These are phyloP conservation scores for Puccinia horiana DNA, from an alignment of 1,284 basidiomycete species.

Conservation along the genomic window DNA sequence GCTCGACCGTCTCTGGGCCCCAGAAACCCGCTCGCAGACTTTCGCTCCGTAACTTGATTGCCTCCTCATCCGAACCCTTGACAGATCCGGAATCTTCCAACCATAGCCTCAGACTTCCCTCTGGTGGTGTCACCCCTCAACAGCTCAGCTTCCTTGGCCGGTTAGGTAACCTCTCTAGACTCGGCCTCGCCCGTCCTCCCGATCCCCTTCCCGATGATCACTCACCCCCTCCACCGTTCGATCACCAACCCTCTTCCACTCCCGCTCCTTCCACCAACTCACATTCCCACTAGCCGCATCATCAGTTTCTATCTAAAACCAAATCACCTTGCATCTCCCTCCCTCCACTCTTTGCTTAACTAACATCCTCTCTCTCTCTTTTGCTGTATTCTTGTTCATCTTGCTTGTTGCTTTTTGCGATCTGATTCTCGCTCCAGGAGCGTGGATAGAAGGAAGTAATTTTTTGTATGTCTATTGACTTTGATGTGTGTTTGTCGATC, in stretches of 20 bases:
- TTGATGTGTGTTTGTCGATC: no score
- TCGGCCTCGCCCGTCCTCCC: neutral
- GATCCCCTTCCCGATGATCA: neutral
- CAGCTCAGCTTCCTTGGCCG: neutral
- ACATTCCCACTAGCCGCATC: neutral
- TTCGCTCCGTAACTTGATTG: neutral
- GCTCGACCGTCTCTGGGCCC: neutral
- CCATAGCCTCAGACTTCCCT: neutral
- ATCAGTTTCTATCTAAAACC: no score
- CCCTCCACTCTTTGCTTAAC: no score
- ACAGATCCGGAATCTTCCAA: neutral
- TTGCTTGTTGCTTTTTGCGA: no score
- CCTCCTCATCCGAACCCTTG: no score
- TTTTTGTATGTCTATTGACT: no score
- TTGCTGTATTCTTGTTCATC: neutral
- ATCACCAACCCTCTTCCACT: neutral
- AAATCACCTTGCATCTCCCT: neutral
- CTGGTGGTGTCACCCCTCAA: neutral
- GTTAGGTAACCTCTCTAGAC: neutral
- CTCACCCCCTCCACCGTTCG: neutral
- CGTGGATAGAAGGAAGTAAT: no score
- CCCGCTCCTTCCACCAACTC: neutral
- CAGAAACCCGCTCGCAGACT: neutral
- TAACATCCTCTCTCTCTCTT: neutral
- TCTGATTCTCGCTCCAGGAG: no score